phyloP scores from a whole-genome alignment of 805 yeast species.

The Kodamaea restingae region DNA sequence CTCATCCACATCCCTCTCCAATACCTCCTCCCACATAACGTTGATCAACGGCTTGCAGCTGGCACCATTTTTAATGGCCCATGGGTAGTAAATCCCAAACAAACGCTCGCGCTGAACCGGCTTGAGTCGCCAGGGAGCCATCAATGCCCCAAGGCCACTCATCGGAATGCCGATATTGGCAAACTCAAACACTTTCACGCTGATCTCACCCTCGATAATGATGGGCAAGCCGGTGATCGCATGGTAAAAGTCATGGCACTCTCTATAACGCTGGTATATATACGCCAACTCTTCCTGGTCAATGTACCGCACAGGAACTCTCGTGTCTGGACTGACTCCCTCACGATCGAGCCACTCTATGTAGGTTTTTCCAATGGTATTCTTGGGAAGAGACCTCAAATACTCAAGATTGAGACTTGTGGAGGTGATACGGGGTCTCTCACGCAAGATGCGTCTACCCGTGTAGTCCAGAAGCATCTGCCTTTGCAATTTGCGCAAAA shows the following conservation, averaged over 20 bases:
- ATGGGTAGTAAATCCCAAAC: conserved; percentile 71
- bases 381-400: conserved; percentile 56
- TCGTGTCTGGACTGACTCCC: conserved; percentile 89
- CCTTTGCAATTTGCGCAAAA: conserved; percentile 57
- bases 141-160: conserved; percentile 89
- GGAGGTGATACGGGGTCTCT: conserved; percentile 79
- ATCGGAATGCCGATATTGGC: conserved; percentile 91
- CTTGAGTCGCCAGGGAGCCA: conserved; percentile 79
- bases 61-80: conserved; percentile 77
- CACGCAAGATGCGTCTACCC: conserved; percentile 75
- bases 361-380: conserved; percentile 77
- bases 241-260: conserved; percentile 96
- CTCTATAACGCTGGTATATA: conserved; percentile 90
- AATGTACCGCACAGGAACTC: conserved; percentile 82
- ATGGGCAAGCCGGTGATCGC: conserved; percentile 88
- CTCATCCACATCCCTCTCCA: conserved; percentile 69
- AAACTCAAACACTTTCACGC: conserved; percentile 87
- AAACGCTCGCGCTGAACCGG: conserved; percentile 60
- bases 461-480: conserved; percentile 71
- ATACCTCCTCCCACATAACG: conserved; percentile 85
- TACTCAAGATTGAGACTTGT: conserved; percentile 60
- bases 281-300: conserved; percentile 89
- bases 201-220: conserved; percentile 92
- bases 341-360: conserved; percentile 78
- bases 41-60: conserved; percentile 73